Evolutionary conservation across 768 basidiomycete species (phyloP).

Genomic region (Kwoniella heveanensis): DNA sequence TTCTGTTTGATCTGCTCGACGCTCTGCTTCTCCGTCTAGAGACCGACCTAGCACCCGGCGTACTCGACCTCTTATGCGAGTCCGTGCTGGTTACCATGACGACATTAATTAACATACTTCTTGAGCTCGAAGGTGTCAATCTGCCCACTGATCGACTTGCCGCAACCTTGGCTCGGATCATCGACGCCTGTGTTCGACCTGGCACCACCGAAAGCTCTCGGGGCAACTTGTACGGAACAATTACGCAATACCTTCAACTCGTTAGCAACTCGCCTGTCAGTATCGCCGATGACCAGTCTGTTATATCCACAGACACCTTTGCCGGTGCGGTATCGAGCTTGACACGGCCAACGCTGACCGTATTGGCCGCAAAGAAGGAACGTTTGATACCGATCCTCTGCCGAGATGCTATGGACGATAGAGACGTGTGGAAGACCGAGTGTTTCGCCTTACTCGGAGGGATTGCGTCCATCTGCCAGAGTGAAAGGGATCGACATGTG

Average conservation of each 20-base stretch:
- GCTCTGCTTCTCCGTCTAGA: conserved; percentile 74
- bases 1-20: conserved; percentile 86
- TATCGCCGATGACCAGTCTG: conserved; percentile 30
- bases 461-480: conserved; percentile 69
- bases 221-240: conserved; percentile 89
- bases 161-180: conserved; percentile 69
- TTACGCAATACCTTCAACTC: conserved; percentile 89
- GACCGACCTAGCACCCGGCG: conserved; percentile 67
- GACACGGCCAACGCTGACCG: conserved; percentile 66
- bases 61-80: conserved; percentile 81
- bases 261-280: conserved; percentile 50
- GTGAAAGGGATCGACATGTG: conserved; percentile 69
- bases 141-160: conserved; percentile 79
- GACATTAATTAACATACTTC: conserved; percentile 64
- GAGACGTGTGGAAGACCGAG: conserved; percentile 95
- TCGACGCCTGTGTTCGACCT: conserved; percentile 74
- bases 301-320: conserved; percentile 37
- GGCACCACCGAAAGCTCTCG: conserved; percentile 82
- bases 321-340: conserved; percentile 55
- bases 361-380: conserved; percentile 72
- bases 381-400: conserved; percentile 71
- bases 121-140: conserved; percentile 51
- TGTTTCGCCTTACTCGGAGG: conserved; percentile 88
- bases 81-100: conserved; percentile 78
- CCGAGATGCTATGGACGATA: conserved; percentile 90